These are phyloP conservation scores for Aspergillus haitiensis DNA, from an alignment of 495 filamentous ascomycete genomes.

Conservation along the genomic window DNA sequence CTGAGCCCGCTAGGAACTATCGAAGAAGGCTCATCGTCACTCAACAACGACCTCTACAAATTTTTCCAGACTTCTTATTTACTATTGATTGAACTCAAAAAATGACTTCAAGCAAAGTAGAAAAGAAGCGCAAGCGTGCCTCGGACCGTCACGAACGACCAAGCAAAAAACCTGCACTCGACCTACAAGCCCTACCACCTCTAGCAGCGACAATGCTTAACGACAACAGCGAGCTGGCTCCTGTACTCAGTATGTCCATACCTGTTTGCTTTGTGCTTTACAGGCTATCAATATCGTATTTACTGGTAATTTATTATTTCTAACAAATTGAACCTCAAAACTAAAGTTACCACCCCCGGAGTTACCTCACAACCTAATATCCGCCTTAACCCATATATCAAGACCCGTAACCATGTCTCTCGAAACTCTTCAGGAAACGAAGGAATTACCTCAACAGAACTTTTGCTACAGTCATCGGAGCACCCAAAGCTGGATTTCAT, in stretches of 20 bases:
- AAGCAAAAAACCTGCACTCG: slow-evolving; percentile 64
- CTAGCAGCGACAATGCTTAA: slow-evolving; percentile 59
- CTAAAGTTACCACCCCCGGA: slow-evolving; percentile 66
- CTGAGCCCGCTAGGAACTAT: neutral
- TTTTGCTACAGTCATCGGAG: slow-evolving; percentile 76
- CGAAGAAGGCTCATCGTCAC: neutral
- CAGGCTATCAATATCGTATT: neutral
- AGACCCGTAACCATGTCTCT: slow-evolving; percentile 44
- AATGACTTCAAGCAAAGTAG: slow-evolving; percentile 55
- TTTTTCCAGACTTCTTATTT: neutral
- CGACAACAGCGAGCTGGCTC: slow-evolving; percentile 58
- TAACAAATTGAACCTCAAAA: neutral
- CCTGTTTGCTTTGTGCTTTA: too few species aligned
- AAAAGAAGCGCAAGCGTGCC: slow-evolving; percentile 73
- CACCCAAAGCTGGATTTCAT: slow-evolving; percentile 80
- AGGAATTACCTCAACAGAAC: slow-evolving; percentile 52
- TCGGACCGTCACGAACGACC: slow-evolving; percentile 54
- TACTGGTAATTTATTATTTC: neutral
- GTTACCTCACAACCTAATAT: slow-evolving; percentile 56
- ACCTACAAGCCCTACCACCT: slow-evolving; percentile 42
- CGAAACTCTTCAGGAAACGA: slow-evolving; percentile 42
- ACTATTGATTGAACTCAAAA: slow-evolving; percentile 11
- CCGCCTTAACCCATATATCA: slow-evolving; percentile 64
- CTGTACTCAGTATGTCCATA: slow-evolving; percentile 59
- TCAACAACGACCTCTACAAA: neutral